Conservation (phyloP, 2,329 filamentous ascomycete genomes). For the Diaporthe citriasiana region DNA sequence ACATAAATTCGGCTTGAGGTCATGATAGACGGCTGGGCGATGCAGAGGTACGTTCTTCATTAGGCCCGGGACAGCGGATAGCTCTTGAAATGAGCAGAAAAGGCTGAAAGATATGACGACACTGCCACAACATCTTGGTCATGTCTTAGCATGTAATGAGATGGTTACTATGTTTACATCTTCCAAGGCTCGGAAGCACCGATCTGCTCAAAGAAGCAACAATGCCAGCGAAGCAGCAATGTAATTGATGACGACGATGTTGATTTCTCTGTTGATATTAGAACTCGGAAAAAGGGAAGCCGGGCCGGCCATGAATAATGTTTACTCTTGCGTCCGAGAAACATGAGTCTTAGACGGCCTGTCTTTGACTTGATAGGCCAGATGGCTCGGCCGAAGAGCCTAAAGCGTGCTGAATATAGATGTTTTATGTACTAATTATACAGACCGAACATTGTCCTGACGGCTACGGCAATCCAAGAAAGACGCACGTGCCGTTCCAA, state of each 20-base stretch:
- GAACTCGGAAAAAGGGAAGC: too few species aligned
- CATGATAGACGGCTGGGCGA: background rate
- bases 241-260: background rate
- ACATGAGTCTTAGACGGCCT: background rate
- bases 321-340: background rate
- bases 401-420: too few species aligned
- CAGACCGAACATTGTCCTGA: background rate
- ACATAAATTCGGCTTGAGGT: background rate
- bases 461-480: background rate
- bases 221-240: background rate
- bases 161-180: background rate
- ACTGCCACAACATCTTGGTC: background rate
- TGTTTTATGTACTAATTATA: background rate
- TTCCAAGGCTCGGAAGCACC: fast-evolving
- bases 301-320: background rate
- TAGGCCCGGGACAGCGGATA: background rate
- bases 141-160: background rate
- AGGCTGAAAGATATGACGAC: background rate
- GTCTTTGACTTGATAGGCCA: background rate
- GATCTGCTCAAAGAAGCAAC: background rate
- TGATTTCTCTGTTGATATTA: too few species aligned
- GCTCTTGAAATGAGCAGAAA: background rate
- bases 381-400: background rate
- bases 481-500: conserved; percentile 11
- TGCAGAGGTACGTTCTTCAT: background rate